phyloP scores from a whole-genome alignment of 345 rosid species.

The Cardiospermum halicacabum region DNA sequence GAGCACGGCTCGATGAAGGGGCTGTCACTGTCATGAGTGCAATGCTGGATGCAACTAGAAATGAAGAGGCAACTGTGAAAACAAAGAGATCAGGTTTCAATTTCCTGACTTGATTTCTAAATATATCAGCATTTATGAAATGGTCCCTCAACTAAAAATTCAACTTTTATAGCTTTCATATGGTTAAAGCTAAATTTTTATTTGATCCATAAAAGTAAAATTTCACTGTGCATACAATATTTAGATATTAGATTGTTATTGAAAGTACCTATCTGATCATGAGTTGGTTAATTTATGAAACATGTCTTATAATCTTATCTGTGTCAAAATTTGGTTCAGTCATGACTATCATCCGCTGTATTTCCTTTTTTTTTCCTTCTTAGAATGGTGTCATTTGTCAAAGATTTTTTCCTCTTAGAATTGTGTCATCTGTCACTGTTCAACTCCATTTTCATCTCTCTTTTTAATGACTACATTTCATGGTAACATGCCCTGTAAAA shows the following conservation, averaged over 20 bases:
- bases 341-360: not conserved
- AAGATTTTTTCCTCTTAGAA: not conserved
- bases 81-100: slow-evolving; percentile 52
- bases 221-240: not conserved
- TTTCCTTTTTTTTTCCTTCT: not conserved
- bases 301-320: not conserved
- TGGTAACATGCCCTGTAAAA: not conserved
- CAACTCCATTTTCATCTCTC: not conserved
- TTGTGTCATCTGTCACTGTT: not conserved
- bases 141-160: not conserved
- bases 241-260: too few species aligned
- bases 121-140: not conserved
- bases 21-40: slow-evolving; percentile 69
- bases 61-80: slow-evolving; percentile 69
- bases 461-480: not conserved
- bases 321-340: not conserved
- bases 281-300: not conserved
- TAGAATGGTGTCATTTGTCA: not conserved
- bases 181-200: too few species aligned
- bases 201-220: not conserved
- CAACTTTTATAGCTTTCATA: not conserved
- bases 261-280: not conserved
- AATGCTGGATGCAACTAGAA: slow-evolving; percentile 72
- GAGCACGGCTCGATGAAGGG: slow-evolving; percentile 57
- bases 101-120: slow-evolving; percentile 16